These are phyloP conservation scores for Tylopilus rubrobrunneus DNA, from an alignment of 768 basidiomycete species.

Conservation along the genomic window DNA sequence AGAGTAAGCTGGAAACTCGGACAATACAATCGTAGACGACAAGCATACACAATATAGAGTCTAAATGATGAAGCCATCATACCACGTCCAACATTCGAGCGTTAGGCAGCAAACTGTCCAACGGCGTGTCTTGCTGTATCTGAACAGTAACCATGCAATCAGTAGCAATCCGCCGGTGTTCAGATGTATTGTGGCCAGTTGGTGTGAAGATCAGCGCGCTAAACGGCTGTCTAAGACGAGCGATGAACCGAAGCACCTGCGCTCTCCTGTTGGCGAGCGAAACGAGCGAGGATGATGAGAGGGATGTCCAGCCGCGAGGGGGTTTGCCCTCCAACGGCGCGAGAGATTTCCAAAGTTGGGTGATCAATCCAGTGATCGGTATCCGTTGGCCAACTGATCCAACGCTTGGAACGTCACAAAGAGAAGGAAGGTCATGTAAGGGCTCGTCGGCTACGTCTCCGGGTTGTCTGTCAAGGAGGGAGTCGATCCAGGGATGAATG, in stretches of 20 bases:
- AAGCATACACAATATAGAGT: too few species aligned
- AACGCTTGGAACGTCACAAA: too few species aligned
- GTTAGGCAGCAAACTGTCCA: background rate
- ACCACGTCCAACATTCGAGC: background rate
- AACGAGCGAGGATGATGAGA: background rate
- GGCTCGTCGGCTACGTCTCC: too few species aligned
- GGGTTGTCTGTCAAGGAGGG: background rate
- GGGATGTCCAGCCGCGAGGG: background rate
- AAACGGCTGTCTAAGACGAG: background rate
- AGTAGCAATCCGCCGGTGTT: background rate
- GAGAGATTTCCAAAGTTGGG: background rate
- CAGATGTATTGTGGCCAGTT: background rate
- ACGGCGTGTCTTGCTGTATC: background rate
- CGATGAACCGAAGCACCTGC: background rate
- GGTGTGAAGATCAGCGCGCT: background rate
- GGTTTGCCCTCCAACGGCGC: background rate
- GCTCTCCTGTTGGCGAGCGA: background rate
- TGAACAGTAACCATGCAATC: background rate
- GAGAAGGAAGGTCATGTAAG: too few species aligned
- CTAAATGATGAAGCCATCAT: background rate
- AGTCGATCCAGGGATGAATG: background rate
- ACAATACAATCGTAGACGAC: too few species aligned
- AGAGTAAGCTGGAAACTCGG: too few species aligned
- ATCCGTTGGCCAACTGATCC: too few species aligned
- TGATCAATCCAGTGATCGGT: too few species aligned